Conservation (phyloP, 768 basidiomycete species). For the Daedalea quercina region DNA sequence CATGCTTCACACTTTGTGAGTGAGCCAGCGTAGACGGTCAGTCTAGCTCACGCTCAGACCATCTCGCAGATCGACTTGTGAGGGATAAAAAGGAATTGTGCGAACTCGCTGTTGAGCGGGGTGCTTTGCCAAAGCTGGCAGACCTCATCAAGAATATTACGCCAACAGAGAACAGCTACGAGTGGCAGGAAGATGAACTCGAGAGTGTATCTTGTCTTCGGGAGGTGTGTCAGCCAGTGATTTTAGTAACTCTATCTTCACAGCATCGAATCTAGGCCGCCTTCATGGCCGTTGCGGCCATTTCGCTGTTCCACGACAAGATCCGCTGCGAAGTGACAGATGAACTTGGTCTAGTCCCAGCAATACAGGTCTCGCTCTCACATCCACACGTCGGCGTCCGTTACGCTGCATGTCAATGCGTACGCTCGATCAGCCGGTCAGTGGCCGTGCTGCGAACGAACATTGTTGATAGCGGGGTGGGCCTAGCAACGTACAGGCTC, state of each 20-base stretch:
- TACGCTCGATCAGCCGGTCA: slow-evolving; percentile 72
- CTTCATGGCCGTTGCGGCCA: slow-evolving; percentile 65
- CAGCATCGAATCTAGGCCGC: slow-evolving; percentile 44
- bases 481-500: slow-evolving; percentile 60
- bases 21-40: slow-evolving; percentile 3
- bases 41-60: not conserved
- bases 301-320: slow-evolving; percentile 67
- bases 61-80: slow-evolving; percentile 51
- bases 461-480: slow-evolving; percentile 77
- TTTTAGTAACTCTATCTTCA: not conserved
- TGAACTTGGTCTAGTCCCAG: slow-evolving; percentile 45
- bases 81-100: slow-evolving; percentile 65
- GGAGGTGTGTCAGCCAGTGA: slow-evolving; percentile 38
- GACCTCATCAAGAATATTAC: slow-evolving; percentile 47
- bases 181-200: slow-evolving; percentile 68
- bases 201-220: slow-evolving; percentile 51
- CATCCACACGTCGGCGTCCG: slow-evolving; percentile 71
- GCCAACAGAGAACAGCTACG: slow-evolving; percentile 34
- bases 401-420: slow-evolving; percentile 82
- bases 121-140: slow-evolving; percentile 51
- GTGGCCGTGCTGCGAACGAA: slow-evolving; percentile 79
- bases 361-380: slow-evolving; percentile 46
- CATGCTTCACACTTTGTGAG: slow-evolving; percentile 74
- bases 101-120: slow-evolving; percentile 62
- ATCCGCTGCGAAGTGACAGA: slow-evolving; percentile 66